A percentile compares a stretch with the other conserved stretches of the same genome.
These are phyloP conservation scores for Apiotrichum domesticum DNA, from an alignment of 1,284 basidiomycete species.

Conservation along the genomic window DNA sequence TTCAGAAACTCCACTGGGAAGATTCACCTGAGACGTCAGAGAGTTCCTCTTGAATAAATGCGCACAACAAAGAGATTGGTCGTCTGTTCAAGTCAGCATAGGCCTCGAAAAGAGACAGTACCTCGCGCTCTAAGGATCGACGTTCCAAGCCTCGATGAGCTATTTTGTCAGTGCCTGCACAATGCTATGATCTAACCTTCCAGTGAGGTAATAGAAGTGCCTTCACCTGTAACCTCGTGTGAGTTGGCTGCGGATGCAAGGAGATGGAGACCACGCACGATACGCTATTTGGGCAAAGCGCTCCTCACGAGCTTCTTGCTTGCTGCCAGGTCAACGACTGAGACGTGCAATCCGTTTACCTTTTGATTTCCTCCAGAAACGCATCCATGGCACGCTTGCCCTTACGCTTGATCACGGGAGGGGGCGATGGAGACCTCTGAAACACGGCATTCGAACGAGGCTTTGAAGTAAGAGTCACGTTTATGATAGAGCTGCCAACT, in stretches of 20 bases:
- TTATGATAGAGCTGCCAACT: too few relatives aligned
- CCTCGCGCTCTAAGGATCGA: constrained; percentile 28
- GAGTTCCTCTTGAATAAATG: background rate
- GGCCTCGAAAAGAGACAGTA: constrained; percentile 4
- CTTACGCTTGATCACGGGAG: constrained; percentile 64
- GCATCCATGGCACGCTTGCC: constrained; percentile 89
- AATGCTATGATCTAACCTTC: constrained; percentile 54
- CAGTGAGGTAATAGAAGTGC: constrained; percentile 72
- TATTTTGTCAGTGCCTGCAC: background rate
- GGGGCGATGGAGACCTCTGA: constrained; percentile 46
- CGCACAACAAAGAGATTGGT: constrained; percentile 85
- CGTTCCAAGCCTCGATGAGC: constrained; percentile 24
- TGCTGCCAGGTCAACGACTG: constrained; percentile 53
- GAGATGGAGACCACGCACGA: constrained; percentile 49
- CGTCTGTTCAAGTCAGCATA: constrained; percentile 53
- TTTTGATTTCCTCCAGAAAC: constrained; percentile 88
- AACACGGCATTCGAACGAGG: constrained; percentile 55
- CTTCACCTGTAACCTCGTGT: constrained; percentile 39
- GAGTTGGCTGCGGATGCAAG: too few relatives aligned
- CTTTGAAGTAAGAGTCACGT: background rate
- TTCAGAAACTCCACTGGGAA: constrained; percentile 79
- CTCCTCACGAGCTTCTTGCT: constrained; percentile 82
- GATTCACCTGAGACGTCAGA: constrained; percentile 50
- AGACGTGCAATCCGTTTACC: constrained; percentile 48
- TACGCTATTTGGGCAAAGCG: constrained; percentile 61